Percentiles rank a stretch among this genome's conserved stretches.
Conservation (phyloP, 352 stramenopile genomes). For the Globisporangium nunn region DNA sequence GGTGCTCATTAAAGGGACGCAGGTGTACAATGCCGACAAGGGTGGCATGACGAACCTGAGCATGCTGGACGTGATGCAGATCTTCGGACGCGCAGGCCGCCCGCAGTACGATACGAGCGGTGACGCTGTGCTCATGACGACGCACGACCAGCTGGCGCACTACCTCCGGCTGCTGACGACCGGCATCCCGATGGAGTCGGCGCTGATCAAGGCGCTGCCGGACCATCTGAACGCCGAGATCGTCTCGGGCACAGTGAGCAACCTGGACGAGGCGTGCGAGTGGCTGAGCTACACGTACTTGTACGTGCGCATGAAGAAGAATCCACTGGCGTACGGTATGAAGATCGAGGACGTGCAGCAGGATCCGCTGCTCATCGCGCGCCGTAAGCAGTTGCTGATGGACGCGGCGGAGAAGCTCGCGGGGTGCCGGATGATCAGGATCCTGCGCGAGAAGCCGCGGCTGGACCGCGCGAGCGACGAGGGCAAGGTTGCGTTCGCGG, state of each 20-base stretch:
- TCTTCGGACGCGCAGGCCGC: conserved; percentile 97
- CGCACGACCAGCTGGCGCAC: conserved; percentile 87
- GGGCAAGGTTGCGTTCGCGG: conserved; percentile 75
- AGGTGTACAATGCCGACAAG: conserved; percentile 99
- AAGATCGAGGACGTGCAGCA: conserved; percentile 87
- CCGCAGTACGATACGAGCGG: conserved; percentile 99
- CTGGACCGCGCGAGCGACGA: conserved; percentile 27
- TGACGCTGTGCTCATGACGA: conserved; percentile 98
- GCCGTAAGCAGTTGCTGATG: conserved; percentile 62
- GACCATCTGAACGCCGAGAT: conserved; percentile 99
- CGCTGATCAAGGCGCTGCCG: conserved; percentile 96
- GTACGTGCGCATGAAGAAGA: conserved; percentile 98
- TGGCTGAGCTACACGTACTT: conserved; percentile 99
- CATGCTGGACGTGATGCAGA: conserved; percentile 99
- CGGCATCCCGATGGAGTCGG: conserved; percentile 96
- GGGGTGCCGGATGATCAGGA: conserved; percentile 78
- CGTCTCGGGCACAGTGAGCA: conserved; percentile 97
- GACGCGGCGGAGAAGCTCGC: conserved; percentile 72
- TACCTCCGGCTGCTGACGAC: conserved; percentile 96
- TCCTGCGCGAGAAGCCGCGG: conserved; percentile 48
- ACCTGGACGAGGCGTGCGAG: conserved; percentile 92
- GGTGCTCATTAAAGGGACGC: conserved; percentile 99
- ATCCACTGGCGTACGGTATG: conserved; percentile 97
- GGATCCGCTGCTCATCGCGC: conserved; percentile 83
- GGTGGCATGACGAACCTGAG: conserved; percentile 95